Base-by-base conservation (phyloP, 148 eudicot genomes). In the Rhododendron simsii region DNA sequence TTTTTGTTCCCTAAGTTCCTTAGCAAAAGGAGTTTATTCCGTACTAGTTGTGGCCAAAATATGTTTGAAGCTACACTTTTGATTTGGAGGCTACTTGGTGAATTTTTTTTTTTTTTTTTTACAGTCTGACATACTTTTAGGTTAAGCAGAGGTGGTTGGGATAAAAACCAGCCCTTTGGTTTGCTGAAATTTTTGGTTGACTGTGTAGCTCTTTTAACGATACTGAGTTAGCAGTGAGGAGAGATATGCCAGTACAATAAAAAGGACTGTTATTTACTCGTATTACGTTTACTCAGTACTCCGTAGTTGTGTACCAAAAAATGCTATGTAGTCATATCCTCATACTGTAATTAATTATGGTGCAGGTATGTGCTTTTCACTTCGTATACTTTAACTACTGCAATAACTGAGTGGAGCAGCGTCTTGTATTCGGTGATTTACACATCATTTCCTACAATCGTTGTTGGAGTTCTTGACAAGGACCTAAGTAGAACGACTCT, bases 341-440 rank as follows among this genome's bases (percentile, higher is more conserved):
- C 78, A 84, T 71, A 57, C 3, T 76, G 51, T 81, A 10, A n/a
- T n/a, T 69, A 65, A 82, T 71, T 82, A 80, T 57, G 88, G 55
- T 90, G 69, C 90, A 98, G 99, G 99, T 95, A 94, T 87, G 94
- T 90, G 26, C 92, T 98, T 50, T 95, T 90, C 76, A 95, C 98
- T 7, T 89, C 90, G 63, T 98, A 90, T 86, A 94, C 98, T 37
- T 83, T 98, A 93, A 95, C 98, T 48, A 95, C 99, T 53, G 96
- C 99, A 76, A 90, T 98, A 26, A 98, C 91, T n/a, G 99, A 98
- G 87, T 98, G 99, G 99, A 98, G 94, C 92, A 94, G 96, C 53
- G 94, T 95, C 50, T 73, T 98, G 84, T 98, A 94, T 90, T 95
- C 98, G 21, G 91, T 98, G 83, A 75, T 98, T 80, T 98, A 98